These are phyloP conservation scores for Pterulicium gracile DNA, from an alignment of 1,284 basidiomycete genomes.

Conservation along the genomic window DNA sequence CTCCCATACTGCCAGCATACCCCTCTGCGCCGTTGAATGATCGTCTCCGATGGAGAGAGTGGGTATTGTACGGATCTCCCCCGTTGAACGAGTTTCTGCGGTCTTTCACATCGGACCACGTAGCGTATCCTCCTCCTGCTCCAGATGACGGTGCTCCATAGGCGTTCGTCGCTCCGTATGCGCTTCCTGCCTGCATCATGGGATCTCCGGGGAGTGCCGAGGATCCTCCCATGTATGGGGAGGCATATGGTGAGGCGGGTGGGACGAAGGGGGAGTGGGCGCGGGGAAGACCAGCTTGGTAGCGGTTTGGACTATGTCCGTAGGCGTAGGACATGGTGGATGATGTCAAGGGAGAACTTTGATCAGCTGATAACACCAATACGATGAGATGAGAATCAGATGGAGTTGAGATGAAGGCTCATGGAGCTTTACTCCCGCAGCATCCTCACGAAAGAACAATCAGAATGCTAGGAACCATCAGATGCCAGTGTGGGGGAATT, in stretches of 20 bases:
- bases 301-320: background rate
- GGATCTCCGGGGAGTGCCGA: background rate
- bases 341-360: background rate
- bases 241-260: background rate
- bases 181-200: too few relatives aligned
- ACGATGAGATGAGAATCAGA: too few relatives aligned
- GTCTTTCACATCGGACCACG: background rate
- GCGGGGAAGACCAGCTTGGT: background rate
- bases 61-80: background rate
- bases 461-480: too few relatives aligned
- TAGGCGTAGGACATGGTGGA: background rate
- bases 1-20: too few relatives aligned
- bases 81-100: background rate
- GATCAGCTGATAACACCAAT: background rate
- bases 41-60: background rate
- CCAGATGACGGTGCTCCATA: too few relatives aligned
- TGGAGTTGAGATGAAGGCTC: too few relatives aligned
- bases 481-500: too few relatives aligned
- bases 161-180: too few relatives aligned
- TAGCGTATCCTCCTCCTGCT: background rate
- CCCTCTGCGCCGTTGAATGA: background rate
- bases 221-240: background rate
- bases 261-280: background rate
- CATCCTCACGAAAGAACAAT: too few relatives aligned
- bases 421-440: too few relatives aligned